Conservation (phyloP, 352 stramenopile genomes). For the Phytopythium sindhum region DNA sequence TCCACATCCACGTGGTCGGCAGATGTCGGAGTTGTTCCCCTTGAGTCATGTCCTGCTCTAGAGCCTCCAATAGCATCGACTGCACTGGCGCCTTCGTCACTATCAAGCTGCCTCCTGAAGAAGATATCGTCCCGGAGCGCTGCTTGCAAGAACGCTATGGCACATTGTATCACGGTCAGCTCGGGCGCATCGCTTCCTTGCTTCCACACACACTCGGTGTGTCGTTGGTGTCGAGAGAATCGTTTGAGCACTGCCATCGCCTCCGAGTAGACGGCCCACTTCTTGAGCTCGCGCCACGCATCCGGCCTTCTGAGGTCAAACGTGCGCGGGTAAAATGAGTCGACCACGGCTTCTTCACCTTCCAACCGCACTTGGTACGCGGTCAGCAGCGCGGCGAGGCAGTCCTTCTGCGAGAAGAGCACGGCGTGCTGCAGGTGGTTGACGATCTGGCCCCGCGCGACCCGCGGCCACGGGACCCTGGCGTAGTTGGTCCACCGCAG, state of each 20-base stretch:
- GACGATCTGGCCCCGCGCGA: constrained; percentile 40
- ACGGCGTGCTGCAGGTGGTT: constrained; percentile 70
- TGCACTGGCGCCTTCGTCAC: not conserved
- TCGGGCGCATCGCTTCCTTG: not conserved
- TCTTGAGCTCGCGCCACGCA: constrained; percentile 18
- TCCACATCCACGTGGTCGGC: not conserved
- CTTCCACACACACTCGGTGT: not conserved
- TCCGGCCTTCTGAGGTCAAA: constrained; percentile 26
- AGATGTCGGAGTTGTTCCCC: not conserved
- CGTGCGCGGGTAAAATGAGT: constrained; percentile 53
- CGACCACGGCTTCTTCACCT: constrained; percentile 12
- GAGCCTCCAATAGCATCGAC: too few species aligned
- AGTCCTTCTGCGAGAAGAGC: constrained; percentile 63
- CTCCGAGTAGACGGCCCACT: constrained; percentile 49
- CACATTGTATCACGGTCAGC: not conserved
- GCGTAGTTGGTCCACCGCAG: constrained; percentile 76
- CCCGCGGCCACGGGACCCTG: constrained; percentile 48
- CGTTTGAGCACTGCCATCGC: constrained; percentile 39
- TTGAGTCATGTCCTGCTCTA: too few species aligned
- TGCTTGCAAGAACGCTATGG: not conserved
- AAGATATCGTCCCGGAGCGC: not conserved
- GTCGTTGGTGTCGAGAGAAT: not conserved
- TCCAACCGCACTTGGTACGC: not conserved
- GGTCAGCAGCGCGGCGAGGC: constrained; percentile 39
- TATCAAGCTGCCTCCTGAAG: not conserved